These are phyloP conservation scores for Obba rivulosa DNA, from an alignment of 768 basidiomycete genomes.

Conservation along the genomic window DNA sequence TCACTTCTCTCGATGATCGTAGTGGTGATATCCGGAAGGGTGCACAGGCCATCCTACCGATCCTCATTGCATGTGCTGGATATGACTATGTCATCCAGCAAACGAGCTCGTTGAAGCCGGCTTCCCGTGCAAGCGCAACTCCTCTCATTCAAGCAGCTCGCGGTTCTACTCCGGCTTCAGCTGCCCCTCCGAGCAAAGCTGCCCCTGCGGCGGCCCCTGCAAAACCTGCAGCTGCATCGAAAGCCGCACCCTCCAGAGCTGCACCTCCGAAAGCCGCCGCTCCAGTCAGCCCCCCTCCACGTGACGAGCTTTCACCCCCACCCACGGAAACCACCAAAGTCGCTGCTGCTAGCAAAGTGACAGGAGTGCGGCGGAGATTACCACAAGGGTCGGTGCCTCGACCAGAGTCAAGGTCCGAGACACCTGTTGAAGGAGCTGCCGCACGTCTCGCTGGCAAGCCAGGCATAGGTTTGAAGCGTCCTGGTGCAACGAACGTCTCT, in stretches of 20 bases:
- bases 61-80: constrained; percentile 68
- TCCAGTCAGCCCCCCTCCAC: constrained; percentile 33
- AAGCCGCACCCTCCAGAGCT: constrained; percentile 12
- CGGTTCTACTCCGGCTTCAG: constrained; percentile 33
- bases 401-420: constrained; percentile 40
- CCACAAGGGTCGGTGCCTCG: constrained; percentile 52
- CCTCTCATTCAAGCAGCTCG: constrained; percentile 88
- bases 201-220: constrained; percentile 20
- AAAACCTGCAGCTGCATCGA: constrained; percentile 13
- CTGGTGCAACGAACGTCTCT: constrained; percentile 28
- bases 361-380: constrained; percentile 67
- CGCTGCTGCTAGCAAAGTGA: constrained; percentile 40
- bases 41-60: constrained; percentile 76
- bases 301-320: constrained; percentile 40
- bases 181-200: constrained; percentile 19
- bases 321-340: constrained; percentile 33
- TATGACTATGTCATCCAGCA: constrained; percentile 84
- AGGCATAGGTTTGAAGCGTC: constrained; percentile 41
- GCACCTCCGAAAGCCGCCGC: constrained; percentile 16
- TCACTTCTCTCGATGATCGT: constrained; percentile 86
- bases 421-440: constrained; percentile 27
- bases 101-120: constrained; percentile 84
- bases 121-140: constrained; percentile 75
- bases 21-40: constrained; percentile 89
- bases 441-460: constrained; percentile 31